Conservation (phyloP, 2,329 filamentous ascomycete species). For the Hirsutella minnesotensis region DNA sequence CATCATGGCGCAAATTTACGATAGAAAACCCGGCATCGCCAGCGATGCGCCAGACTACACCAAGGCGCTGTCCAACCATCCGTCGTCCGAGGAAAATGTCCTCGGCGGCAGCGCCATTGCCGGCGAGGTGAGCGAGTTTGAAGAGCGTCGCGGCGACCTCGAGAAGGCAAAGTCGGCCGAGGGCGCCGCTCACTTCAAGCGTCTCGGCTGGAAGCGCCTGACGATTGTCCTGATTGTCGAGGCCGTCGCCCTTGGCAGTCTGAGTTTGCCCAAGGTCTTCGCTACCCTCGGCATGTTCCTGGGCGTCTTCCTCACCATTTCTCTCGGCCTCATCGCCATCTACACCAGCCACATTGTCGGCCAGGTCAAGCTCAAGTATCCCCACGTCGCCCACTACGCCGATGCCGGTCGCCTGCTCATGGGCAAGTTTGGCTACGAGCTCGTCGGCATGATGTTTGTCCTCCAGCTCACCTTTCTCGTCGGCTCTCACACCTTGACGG, state of each 20-base stretch:
- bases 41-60: too few relatives aligned
- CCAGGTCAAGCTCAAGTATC: conserved; percentile 36
- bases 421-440: conserved; percentile 47
- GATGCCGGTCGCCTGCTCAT: conserved; percentile 53
- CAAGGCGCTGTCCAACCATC: too few relatives aligned
- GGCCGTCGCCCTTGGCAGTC: conserved; percentile 41
- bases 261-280: conserved; percentile 39
- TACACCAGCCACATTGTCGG: conserved; percentile 36
- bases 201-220: conserved; percentile 44
- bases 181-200: conserved; percentile 36
- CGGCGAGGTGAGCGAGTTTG: conserved; percentile 26
- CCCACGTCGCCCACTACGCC: conserved; percentile 52
- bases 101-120: conserved; percentile 13
- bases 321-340: conserved; percentile 32
- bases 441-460: conserved; percentile 49
- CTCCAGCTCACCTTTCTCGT: conserved; percentile 59
- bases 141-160: conserved; percentile 23
- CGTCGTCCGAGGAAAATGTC: conserved; percentile 11
- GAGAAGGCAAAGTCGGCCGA: conserved; percentile 34
- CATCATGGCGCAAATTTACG: too few relatives aligned
- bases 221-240: conserved; percentile 44
- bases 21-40: too few relatives aligned
- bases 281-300: conserved; percentile 41
- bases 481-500: conserved; percentile 60
- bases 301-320: conserved; percentile 29